Base-by-base conservation (phyloP, 1,284 basidiomycete genomes). In the Sparassis latifolia region DNA sequence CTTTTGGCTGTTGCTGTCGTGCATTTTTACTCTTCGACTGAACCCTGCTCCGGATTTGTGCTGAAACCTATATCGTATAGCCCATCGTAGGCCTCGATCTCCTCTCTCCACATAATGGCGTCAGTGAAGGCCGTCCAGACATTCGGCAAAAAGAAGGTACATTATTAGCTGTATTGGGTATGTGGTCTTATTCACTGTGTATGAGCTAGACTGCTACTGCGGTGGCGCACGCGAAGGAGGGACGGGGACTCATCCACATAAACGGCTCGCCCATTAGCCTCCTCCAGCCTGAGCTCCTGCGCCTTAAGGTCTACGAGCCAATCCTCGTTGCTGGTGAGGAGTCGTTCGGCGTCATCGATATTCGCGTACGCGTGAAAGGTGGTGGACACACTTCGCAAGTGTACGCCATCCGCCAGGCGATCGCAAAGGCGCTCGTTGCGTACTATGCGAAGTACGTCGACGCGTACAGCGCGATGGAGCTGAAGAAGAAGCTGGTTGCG, bases 361-460 rank as follows among this genome's bases (percentile, higher is more conserved):
- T 99, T 75, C 92, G 96, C 63, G 91, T 99, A 54, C 92, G 95
- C 52, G 97, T 97, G 62, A 96, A 95, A 75, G 97, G 97, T 76
- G 97, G 97, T 84, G 97, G 97, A 74, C 96, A 98, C 80, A 95
- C 93, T 58, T 97, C 96, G 55, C 97, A 99, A 75, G 82, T 99
- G 60, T 99, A 99, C 76, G 97, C 97, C 60, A 93, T 99, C 73
- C 93, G 97, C 63, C 97, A 99, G 79, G 97, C 97, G 46, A 97
- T 99, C 65, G 89, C 93, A 64, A 99, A 97, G 80, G 95, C 96
- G 55, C 75, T 99, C 59, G 92, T 99, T 65, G 97, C 96, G 50
- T 98, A 95, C 83, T 96, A 96, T 73, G 90, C 94, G 76, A 99
- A 99, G 78, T 97, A 97, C 81, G 82, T 95, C 73, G 97, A 99